Evolutionary conservation across 2,329 filamentous ascomycete species (phyloP), one percentile per base, ranked within the genome.

Genomic region (Fusarium ambrosium): DNA sequence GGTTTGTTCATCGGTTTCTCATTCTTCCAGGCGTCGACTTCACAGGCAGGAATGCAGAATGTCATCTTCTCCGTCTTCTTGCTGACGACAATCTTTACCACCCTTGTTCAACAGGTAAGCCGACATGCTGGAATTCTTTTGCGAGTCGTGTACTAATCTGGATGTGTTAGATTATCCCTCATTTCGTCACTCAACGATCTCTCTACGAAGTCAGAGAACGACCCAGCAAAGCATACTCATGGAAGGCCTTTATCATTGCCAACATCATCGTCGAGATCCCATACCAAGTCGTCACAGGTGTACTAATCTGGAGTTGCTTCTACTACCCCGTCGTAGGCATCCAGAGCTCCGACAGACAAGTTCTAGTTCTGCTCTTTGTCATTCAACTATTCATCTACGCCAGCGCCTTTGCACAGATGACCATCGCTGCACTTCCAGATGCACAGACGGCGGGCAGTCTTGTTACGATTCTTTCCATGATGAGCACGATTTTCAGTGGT

Each of bases 191-290:
- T 0, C 93, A 95, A 77, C 89, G 94, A 20, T 87, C 91, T 1
- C 86, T 95, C 0, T 95, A 95, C 81, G 93, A 95, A 82, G 92
- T 93, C 6, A 92, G 93, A 58, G 94, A 95, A 81, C 89, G 93
- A 1, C 93, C 93, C 0, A 90, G 88, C 81, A 94, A 94, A 78
- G 87, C 91, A 0, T 95, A 95, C 84, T 93, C 91, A 0, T 95
- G 93, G 93, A 87, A 90, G 74, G 91, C 89, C 1, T 95, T 95
- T 82, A 88, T 95, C 80, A 83, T 92, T 4, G 89, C 92, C 78
- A 94, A 94, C 79, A 89, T 95, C 64, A 63, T 93, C 4, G 92
- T 93, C 59, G 93, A 95, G 80, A 86, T 94, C 2, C 92, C 92
- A 0, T 95, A 91, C 85, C 91, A 94, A 79, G 86, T 91, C 39